Evolutionary conservation across 108 stramenopile species (phyloP).

Genomic region (Conticribra weissflogii): DNA sequence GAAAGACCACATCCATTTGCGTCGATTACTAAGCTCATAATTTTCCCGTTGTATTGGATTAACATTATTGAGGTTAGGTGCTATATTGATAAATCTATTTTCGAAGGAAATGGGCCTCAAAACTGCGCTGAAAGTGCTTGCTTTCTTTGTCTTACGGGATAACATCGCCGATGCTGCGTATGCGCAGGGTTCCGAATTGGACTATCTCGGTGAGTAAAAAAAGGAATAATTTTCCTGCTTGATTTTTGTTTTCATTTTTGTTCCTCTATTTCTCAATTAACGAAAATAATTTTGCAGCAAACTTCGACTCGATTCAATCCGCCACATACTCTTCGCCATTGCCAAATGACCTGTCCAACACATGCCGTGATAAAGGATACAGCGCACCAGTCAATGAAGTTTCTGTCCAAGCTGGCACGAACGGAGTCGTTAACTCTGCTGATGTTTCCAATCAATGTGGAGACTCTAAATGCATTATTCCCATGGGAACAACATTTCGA

Average conservation of each 20-base stretch:
- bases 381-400: constrained; percentile 1
- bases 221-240: neutral
- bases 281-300: neutral
- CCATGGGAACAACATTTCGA: constrained; percentile 31
- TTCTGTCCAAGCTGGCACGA: neutral
- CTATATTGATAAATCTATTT: too few species aligned
- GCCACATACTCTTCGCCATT: constrained; percentile 4
- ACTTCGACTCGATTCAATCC: constrained; percentile 8
- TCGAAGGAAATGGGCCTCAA: too few species aligned
- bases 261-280: neutral
- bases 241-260: neutral
- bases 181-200: neutral
- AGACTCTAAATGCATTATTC: constrained; percentile 50
- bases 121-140: too few species aligned
- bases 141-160: neutral
- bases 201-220: constrained; percentile 5
- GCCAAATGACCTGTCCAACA: neutral
- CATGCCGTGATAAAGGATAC: neutral
- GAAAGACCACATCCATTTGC: too few species aligned
- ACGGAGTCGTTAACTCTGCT: constrained; percentile 6
- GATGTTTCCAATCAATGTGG: constrained; percentile 15
- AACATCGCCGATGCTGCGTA: neutral
- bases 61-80: too few species aligned
- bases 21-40: too few species aligned
- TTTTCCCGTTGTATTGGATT: too few species aligned